Base-by-base conservation (phyloP, 2,329 filamentous ascomycete species). In the Volutella citrinella region DNA sequence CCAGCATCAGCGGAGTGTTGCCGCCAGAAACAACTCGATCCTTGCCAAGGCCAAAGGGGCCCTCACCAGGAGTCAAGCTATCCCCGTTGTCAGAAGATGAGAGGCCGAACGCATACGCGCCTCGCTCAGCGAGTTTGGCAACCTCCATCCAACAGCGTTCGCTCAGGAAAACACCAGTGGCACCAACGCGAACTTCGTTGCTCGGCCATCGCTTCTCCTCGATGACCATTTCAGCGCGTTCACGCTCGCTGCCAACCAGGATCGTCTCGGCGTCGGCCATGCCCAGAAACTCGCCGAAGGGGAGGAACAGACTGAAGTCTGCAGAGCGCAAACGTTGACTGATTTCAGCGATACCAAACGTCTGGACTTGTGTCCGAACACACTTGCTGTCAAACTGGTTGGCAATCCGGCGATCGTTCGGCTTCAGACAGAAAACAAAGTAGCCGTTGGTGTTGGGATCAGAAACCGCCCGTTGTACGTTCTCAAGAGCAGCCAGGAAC, bases 331-430 rank as follows among this genome's bases (percentile, higher is more conserved):
- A 73, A 14, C 93, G 78, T 57, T 96, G 90, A 57, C 90, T 95
- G 60, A 98, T 96, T 58, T 98, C 93, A 2, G 90, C 90, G 53
- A 98, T 95, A 19, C 93, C 93, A 49, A 97, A 87, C 0, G 89
- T 95, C 57, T 97, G 91, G 2, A 98, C 78, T 58, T 98, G 93
- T 10, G 86, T 87, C 5, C 93, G 82, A 15, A 98, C 93, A 58
- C 93, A 98, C 63, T 97, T 97, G 75, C 89, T 96, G 62, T 98
- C 93, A 52, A 97, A 98, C 56, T 98, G 93, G 50, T 98, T 98
- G 42, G 93, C 91, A 48, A 98, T 98, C 30, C 93, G 82, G 33
- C 93, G 79, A 59, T 98, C 93, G 51, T 98, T 98, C 15, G 93
- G 91, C 65, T 98, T 98, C 45, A 98, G 66, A 55, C 93, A 98